Conservation (phyloP, 495 filamentous ascomycete species). For the Xylaria flabelliformis region DNA sequence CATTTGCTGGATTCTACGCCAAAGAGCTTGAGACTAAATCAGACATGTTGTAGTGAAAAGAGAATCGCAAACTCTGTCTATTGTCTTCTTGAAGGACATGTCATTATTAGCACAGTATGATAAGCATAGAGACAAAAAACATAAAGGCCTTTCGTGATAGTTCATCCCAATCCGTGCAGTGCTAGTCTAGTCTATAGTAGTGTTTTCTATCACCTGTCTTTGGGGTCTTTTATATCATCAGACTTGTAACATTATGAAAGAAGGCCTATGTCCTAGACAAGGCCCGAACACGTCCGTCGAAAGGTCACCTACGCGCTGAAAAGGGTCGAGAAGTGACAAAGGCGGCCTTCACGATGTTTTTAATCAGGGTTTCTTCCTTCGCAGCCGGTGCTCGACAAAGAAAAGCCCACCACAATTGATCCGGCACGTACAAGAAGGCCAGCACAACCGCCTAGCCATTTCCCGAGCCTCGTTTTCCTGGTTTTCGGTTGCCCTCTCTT, state of each 20-base stretch:
- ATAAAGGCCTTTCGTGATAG: constrained; percentile 25
- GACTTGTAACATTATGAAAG: constrained; percentile 35
- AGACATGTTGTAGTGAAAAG: background rate
- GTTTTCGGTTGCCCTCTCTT: constrained; percentile 22
- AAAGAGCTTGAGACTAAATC: background rate
- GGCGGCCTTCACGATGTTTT: constrained; percentile 30
- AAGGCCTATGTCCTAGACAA: constrained; percentile 37
- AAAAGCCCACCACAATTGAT: constrained; percentile 17
- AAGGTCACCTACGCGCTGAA: constrained; percentile 15
- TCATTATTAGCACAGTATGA: constrained; percentile 13
- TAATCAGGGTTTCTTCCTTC: constrained; percentile 5
- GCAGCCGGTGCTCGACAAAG: constrained; percentile 35
- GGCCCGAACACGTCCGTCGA: constrained; percentile 19
- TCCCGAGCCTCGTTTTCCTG: constrained; percentile 30
- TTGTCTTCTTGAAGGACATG: background rate
- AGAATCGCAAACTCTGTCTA: background rate
- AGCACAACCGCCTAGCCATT: constrained; percentile 27
- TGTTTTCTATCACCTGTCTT: constrained; percentile 3
- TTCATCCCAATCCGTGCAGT: constrained; percentile 18
- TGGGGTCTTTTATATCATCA: constrained; percentile 26
- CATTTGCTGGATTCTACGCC: background rate
- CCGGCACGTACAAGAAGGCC: constrained; percentile 42
- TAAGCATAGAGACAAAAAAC: constrained; percentile 8
- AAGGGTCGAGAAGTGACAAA: constrained; percentile 36
- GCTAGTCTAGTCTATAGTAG: constrained; percentile 1